Percentiles rank a stretch among this genome's conserved stretches.
Conservation (phyloP, 2,329 filamentous ascomycete genomes). For the Penicillium brevicompactum region DNA sequence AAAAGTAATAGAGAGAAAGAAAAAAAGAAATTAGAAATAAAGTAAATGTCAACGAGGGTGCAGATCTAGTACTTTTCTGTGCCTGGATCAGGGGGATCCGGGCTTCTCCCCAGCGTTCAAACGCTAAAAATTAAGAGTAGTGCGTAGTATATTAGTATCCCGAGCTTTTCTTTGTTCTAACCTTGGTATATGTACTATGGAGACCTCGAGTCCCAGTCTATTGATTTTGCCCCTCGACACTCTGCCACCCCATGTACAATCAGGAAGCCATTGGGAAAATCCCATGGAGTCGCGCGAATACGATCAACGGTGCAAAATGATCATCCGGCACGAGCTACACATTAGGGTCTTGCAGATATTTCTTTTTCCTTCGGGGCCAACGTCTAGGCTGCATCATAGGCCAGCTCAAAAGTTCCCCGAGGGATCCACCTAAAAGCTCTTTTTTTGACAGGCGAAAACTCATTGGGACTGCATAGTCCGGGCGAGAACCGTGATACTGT, state of each 20-base stretch:
- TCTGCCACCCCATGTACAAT: no score
- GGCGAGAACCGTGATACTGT: background rate
- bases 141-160: background rate
- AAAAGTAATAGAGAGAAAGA: conserved; percentile 2
- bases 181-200: background rate
- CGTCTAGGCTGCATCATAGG: conserved; percentile 19
- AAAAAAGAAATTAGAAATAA: conserved; percentile 3
- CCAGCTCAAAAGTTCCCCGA: conserved; percentile 9
- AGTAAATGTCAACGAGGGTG: conserved; percentile 14
- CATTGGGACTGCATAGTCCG: background rate
- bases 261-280: no score
- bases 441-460: conserved; percentile 13
- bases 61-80: conserved; percentile 22
- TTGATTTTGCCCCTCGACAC: no score
- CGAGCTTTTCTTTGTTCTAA: conserved; percentile 5
- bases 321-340: no score
- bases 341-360: conserved; percentile 4
- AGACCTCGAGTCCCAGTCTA: background rate
- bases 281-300: no score
- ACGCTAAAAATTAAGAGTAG: conserved; percentile 25
- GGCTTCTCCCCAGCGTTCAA: conserved; percentile 21
- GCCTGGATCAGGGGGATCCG: conserved; percentile 25
- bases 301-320: no score
- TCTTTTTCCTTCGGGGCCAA: conserved; percentile 8
- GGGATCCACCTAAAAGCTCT: conserved; percentile 14